phyloP scores from a whole-genome alignment of 2,329 filamentous ascomycete species.

The Fusarium lyarnte region DNA sequence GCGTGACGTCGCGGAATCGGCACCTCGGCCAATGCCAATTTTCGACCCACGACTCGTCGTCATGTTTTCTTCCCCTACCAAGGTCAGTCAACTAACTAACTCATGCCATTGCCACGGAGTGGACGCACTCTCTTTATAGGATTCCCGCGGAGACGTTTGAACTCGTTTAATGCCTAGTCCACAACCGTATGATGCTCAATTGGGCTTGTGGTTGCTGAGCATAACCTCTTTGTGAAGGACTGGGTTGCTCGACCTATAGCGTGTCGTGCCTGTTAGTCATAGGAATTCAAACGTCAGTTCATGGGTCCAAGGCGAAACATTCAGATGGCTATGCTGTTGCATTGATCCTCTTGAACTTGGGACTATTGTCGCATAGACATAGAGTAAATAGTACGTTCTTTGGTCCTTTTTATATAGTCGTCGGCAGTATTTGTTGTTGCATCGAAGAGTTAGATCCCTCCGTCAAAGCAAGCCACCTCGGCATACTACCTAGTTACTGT shows the following conservation, averaged over 20 bases:
- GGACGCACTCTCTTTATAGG: not conserved
- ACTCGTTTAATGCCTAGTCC: conserved; percentile 4
- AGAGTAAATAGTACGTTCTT: not conserved
- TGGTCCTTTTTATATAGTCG: not conserved
- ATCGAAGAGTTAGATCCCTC: not conserved
- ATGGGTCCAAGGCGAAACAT: not conserved
- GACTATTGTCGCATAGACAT: not conserved
- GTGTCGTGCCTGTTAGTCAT: conserved; percentile 12
- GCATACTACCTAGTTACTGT: not conserved
- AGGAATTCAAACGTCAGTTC: conserved; percentile 9
- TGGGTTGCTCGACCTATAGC: conserved; percentile 3
- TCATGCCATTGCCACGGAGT: not conserved
- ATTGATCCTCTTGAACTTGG: not conserved
- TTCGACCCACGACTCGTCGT: conserved; percentile 15
- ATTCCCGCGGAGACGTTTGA: conserved; percentile 14
- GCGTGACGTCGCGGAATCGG: conserved; percentile 21
- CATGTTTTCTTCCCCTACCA: not conserved
- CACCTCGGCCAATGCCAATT: conserved; percentile 14
- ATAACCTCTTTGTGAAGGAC: not conserved
- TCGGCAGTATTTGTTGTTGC: not conserved
- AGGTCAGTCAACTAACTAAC: not conserved
- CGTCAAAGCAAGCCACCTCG: not conserved
- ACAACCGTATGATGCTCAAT: conserved; percentile 9
- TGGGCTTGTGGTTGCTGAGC: not conserved
- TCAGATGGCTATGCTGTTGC: not conserved